Base-by-base conservation (phyloP, 495 filamentous ascomycete species). In the Hapsidospora chrysogenum region DNA sequence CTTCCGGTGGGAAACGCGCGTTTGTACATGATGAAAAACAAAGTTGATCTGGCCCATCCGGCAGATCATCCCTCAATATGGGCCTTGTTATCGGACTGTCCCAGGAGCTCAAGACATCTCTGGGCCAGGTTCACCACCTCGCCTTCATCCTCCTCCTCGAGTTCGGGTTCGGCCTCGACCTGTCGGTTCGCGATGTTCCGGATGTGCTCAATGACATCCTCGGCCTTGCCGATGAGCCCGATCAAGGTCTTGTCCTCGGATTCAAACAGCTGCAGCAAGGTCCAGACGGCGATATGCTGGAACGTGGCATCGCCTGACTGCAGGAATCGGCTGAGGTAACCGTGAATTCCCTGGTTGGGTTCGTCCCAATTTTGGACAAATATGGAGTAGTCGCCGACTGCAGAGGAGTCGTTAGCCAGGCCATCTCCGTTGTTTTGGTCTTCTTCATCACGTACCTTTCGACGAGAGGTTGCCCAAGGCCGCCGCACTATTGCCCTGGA, bases 231-330 rank as follows among this genome's bases (percentile, higher is more conserved):
- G 38, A 97, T 95, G 16, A 83, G 73, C 17, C 71, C 70, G 30
- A 94, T 78, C 22, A 97, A 66, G 36, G 74, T 77, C 52, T 76
- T 69, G 45, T 97, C 86, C 49, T 89, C 85, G 0, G 89, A 93
- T 54, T 97, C 89, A 13, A 96, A 71, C 2, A 97, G 71, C 49
- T 97, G 89, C 8, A 96, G 73, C 29, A 97, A 61, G 1, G 89
- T 97, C 89, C 89, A 97, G 43, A 95, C 95, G 23, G 89, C 87
- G 46, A 97, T 97, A 53, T 97, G 89, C 52, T 97, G 89, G 64
- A 97, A 97, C 1, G 89, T 97, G 9, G 92, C 77, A 51, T 97
- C 89, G 27, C 84, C 85, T 48, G 84, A 93, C 15, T 76, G 82
- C 4, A 97, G 71, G 62, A 97, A 97, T 32, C 89, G 74, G 40